Conservation (phyloP, 805 yeast species). For the Nakazawaea ishiwadae region DNA sequence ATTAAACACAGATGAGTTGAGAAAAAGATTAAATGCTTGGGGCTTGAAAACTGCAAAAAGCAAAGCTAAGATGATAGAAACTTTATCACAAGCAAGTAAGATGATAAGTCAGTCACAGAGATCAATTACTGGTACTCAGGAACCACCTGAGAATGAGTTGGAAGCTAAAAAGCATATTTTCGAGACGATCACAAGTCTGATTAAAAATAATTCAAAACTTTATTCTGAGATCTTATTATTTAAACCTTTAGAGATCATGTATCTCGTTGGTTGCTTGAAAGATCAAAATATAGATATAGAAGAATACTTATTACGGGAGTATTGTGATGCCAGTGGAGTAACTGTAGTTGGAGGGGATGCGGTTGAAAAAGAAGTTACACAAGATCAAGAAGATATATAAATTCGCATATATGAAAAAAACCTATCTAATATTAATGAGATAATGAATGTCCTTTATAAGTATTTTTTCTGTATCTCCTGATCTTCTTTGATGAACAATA, state of each 20-base stretch:
- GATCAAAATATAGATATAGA: conserved; percentile 17
- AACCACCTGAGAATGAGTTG: too few relatives aligned
- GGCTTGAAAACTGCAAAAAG: conserved; percentile 33
- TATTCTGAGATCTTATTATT: conserved; percentile 18
- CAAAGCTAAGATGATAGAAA: conserved; percentile 28
- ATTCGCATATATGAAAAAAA: background rate
- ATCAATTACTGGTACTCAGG: too few relatives aligned
- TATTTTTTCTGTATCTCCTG: conserved; percentile 24
- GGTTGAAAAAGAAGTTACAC: conserved; percentile 3
- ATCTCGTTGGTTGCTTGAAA: conserved; percentile 15
- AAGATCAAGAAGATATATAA: background rate
- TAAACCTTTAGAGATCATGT: conserved; percentile 21
- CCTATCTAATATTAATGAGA: too few relatives aligned
- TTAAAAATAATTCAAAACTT: conserved; percentile 16
- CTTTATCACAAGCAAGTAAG: conserved; percentile 21
- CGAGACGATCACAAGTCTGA: conserved; percentile 16
- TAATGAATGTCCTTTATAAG: conserved; percentile 13
- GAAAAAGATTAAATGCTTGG: conserved; percentile 27
- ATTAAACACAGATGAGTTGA: conserved; percentile 18
- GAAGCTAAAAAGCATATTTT: conserved; percentile 13
- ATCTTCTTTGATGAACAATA: conserved; percentile 21
- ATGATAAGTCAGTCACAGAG: conserved; percentile 15
- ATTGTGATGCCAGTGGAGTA: conserved; percentile 26
- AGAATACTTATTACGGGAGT: conserved; percentile 16
- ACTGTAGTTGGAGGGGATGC: conserved; percentile 15